These are phyloP conservation scores for Suhomyces bokatorum DNA, from an alignment of 1,139 yeast species.

Conservation along the genomic window DNA sequence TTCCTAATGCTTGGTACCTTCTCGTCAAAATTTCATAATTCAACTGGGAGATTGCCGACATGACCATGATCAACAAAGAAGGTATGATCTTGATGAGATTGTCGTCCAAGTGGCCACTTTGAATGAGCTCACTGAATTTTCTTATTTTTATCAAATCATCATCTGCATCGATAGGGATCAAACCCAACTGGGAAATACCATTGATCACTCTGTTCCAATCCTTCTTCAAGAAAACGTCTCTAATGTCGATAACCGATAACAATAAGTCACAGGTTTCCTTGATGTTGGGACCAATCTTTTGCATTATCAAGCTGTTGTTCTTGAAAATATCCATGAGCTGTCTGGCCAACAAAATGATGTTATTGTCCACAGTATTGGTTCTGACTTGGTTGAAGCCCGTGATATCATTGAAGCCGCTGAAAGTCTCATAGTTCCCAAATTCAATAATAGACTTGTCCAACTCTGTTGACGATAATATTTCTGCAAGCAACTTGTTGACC, in stretches of 20 bases:
- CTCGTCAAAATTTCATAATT: slow-evolving; percentile 50
- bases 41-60: slow-evolving; percentile 73
- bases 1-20: slow-evolving; percentile 50
- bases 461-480: slow-evolving; percentile 71
- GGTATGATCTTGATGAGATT: slow-evolving; percentile 80
- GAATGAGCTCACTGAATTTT: slow-evolving; percentile 43
- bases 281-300: slow-evolving; percentile 44
- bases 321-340: slow-evolving; percentile 56
- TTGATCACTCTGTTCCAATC: slow-evolving; percentile 65
- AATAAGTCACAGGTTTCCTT: slow-evolving; percentile 66
- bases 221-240: slow-evolving; percentile 57
- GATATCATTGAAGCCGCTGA: slow-evolving; percentile 18
- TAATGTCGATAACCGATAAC: slow-evolving; percentile 65
- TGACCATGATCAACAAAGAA: slow-evolving; percentile 71
- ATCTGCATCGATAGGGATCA: slow-evolving; percentile 60
- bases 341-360: slow-evolving; percentile 57
- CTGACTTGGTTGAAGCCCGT: slow-evolving; percentile 4
- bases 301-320: slow-evolving; percentile 50
- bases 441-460: slow-evolving; percentile 59
- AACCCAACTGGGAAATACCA: slow-evolving; percentile 56
- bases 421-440: slow-evolving; percentile 37
- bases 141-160: slow-evolving; percentile 40
- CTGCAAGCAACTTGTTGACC: slow-evolving; percentile 78
- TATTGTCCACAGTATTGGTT: slow-evolving; percentile 41
- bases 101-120: slow-evolving; percentile 57